Conservation (phyloP, 768 basidiomycete species). For the Chalciporus chontae region DNA sequence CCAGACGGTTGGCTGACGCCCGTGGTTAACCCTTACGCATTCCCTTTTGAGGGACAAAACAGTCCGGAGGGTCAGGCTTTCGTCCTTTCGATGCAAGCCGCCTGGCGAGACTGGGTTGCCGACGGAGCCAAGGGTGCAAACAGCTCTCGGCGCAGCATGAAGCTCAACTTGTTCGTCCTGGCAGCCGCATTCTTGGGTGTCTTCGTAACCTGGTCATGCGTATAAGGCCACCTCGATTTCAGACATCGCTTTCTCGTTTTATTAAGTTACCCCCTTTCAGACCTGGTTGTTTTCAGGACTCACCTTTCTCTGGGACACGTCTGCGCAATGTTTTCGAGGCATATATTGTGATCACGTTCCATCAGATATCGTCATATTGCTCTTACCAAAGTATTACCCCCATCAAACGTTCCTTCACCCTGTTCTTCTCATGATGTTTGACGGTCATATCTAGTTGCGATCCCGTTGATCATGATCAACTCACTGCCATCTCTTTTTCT, state of each 20-base stretch:
- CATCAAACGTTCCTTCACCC: too few species aligned
- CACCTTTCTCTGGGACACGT: too few species aligned
- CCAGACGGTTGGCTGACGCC: conserved; percentile 66
- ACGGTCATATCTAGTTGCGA: too few species aligned
- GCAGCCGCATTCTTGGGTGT: neutral
- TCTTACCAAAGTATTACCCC: too few species aligned
- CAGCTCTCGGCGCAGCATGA: conserved; percentile 7
- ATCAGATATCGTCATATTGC: too few species aligned
- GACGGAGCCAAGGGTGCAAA: conserved; percentile 53
- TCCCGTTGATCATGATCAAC: too few species aligned
- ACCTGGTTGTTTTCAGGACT: neutral
- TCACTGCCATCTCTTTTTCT: too few species aligned
- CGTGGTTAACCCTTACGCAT: conserved; percentile 70
- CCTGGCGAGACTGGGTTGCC: conserved; percentile 70
- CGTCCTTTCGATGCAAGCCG: conserved; percentile 68
- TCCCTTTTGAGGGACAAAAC: conserved; percentile 41
- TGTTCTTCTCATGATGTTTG: too few species aligned
- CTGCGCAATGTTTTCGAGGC: too few species aligned
- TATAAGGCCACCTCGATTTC: neutral
- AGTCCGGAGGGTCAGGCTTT: conserved; percentile 83
- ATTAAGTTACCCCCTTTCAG: neutral
- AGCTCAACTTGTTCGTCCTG: neutral
- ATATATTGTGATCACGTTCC: too few species aligned
- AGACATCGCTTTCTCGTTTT: neutral
- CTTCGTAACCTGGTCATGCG: neutral